phyloP scores from a whole-genome alignment of 2,329 filamentous ascomycete species.

The Pestalotiopsis sp. region DNA sequence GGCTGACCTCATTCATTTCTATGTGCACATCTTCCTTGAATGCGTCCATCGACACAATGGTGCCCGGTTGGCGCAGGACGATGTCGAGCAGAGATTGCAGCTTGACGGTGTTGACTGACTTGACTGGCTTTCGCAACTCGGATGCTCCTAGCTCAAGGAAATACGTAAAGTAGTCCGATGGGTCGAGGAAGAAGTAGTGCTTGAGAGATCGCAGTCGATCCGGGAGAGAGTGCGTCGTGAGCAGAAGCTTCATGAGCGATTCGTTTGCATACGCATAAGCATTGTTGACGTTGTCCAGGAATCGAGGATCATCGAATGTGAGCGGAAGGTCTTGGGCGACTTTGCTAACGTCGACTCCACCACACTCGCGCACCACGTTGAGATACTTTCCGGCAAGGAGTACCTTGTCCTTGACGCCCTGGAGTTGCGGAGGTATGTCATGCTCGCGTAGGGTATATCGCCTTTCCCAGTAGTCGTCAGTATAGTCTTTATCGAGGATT shows the following conservation, averaged over 20 bases:
- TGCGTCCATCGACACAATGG: constrained; percentile 88
- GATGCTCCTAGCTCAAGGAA: constrained; percentile 91
- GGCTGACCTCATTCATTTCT: constrained; percentile 90
- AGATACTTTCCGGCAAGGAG: constrained; percentile 95
- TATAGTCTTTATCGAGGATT: constrained; percentile 91
- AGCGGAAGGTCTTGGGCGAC: constrained; percentile 84
- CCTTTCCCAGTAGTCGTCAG: constrained; percentile 98
- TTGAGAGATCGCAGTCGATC: constrained; percentile 87
- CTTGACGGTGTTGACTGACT: constrained; percentile 87
- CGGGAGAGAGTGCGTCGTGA: constrained; percentile 90
- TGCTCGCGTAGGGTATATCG: constrained; percentile 92
- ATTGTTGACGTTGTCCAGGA: constrained; percentile 92
- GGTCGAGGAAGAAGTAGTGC: constrained; percentile 98
- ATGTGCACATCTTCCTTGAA: constrained; percentile 99
- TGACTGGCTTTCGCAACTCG: constrained; percentile 87
- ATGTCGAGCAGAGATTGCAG: constrained; percentile 94
- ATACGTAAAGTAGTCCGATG: constrained; percentile 97
- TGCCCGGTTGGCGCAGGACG: constrained; percentile 93
- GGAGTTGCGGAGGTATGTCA: constrained; percentile 88
- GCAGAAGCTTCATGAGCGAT: constrained; percentile 83
- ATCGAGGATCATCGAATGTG: constrained; percentile 88
- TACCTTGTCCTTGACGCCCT: constrained; percentile 90
- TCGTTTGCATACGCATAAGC: constrained; percentile 96
- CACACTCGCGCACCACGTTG: constrained; percentile 96
- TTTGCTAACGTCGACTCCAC: constrained; percentile 91